These are phyloP conservation scores for Fusarium succisae DNA, from an alignment of 2,329 filamentous ascomycete species.

Conservation along the genomic window DNA sequence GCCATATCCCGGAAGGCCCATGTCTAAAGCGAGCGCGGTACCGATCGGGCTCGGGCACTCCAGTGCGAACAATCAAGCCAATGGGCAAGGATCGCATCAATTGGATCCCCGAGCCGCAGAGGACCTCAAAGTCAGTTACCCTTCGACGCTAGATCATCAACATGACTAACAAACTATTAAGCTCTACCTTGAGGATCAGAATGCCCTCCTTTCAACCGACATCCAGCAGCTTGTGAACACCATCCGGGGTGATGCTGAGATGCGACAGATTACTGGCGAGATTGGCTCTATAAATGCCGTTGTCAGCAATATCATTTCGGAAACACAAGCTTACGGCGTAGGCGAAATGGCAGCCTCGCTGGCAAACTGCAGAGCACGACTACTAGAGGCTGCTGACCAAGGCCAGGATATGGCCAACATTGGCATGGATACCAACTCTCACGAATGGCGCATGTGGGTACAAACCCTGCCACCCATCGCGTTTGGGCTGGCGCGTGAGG, in stretches of 20 bases:
- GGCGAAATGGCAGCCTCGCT: constrained; percentile 65
- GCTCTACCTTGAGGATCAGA: constrained; percentile 86
- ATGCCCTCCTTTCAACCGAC: constrained; percentile 78
- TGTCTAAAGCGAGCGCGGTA: constrained; percentile 43
- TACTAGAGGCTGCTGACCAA: constrained; percentile 70
- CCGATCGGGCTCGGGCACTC: constrained; percentile 52
- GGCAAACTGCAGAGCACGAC: constrained; percentile 69
- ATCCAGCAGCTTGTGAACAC: constrained; percentile 83
- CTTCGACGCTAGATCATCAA: neutral
- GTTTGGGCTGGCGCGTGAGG: constrained; percentile 86
- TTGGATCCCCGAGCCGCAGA: constrained; percentile 54
- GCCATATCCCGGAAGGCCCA: constrained; percentile 49
- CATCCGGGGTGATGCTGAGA: constrained; percentile 71
- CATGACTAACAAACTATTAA: constrained; percentile 44
- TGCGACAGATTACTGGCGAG: constrained; percentile 73
- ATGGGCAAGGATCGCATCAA: constrained; percentile 52
- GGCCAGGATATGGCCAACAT: constrained; percentile 67
- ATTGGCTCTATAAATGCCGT: constrained; percentile 76
- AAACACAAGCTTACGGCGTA: constrained; percentile 68
- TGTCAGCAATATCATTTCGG: constrained; percentile 74
- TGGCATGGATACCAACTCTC: constrained; percentile 58
- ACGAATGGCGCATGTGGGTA: constrained; percentile 71
- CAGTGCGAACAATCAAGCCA: constrained; percentile 48
- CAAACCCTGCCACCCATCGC: constrained; percentile 82
- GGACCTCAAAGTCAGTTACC: constrained; percentile 57